These are phyloP conservation scores for Canavalia gladiata DNA, from an alignment of 306 rosid species.

Conservation along the genomic window DNA sequence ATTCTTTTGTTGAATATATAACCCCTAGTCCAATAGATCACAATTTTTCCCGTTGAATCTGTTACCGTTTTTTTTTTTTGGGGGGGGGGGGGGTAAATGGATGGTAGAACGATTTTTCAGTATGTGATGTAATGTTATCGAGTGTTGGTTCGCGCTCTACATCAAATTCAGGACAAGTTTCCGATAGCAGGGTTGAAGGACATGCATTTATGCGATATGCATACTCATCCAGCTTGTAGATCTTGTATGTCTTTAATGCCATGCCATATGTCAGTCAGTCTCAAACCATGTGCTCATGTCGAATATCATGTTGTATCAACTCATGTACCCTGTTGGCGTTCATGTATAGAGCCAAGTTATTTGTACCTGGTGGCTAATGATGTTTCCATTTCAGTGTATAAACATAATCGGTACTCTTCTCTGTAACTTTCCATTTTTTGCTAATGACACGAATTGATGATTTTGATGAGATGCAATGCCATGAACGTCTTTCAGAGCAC, in stretches of 20 bases:
- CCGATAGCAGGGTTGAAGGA: constrained; percentile 41
- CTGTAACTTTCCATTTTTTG: constrained; percentile 14
- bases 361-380: constrained; percentile 36
- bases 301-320: constrained; percentile 54
- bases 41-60: constrained; percentile 30
- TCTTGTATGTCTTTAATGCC: constrained; percentile 2
- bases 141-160: constrained; percentile 1
- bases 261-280: constrained; percentile 31
- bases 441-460: constrained; percentile 12
- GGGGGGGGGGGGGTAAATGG: constrained; percentile 35
- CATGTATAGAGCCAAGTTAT: constrained; percentile 50
- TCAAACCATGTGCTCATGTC: constrained; percentile 43
- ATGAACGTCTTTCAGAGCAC: background rate
- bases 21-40: constrained; percentile 48
- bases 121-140: constrained; percentile 16
- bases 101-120: constrained; percentile 41
- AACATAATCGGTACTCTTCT: background rate
- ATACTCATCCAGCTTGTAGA: constrained; percentile 19
- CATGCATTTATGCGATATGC: constrained; percentile 23
- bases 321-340: constrained; percentile 45
- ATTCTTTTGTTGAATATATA: constrained; percentile 43
- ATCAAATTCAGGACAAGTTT: constrained; percentile 32
- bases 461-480: constrained; percentile 36
- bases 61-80: constrained; percentile 28
- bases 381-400: constrained; percentile 19